These are phyloP conservation scores for Garcia nutans DNA, from an alignment of 345 rosid genomes.

Conservation along the genomic window DNA sequence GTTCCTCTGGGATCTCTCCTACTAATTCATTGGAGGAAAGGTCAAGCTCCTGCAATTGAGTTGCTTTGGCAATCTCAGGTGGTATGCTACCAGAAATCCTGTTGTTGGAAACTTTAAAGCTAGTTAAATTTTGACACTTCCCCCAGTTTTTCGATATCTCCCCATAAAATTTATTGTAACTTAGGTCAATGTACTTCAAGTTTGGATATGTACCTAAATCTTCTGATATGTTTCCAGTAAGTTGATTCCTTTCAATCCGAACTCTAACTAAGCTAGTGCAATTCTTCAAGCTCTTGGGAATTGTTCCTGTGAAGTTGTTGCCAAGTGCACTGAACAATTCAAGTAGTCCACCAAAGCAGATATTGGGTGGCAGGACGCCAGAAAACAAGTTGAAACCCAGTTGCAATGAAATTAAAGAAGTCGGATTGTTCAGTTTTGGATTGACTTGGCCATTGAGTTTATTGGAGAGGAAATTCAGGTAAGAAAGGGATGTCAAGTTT, in stretches of 20 bases:
- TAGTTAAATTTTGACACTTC: background rate
- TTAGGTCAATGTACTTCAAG: background rate
- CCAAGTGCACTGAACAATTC: background rate
- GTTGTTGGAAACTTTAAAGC: background rate
- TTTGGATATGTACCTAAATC: background rate
- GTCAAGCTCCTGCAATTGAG: background rate
- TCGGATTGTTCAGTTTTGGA: background rate
- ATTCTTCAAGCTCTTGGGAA: background rate
- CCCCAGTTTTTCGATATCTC: background rate
- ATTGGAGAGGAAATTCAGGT: background rate
- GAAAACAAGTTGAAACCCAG: background rate
- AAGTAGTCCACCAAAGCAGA: background rate
- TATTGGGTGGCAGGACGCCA: background rate
- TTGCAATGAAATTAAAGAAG: background rate
- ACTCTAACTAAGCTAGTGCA: background rate
- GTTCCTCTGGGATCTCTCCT: slow-evolving; percentile 1
- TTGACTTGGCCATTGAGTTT: background rate
- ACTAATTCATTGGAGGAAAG: background rate
- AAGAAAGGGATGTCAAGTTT: background rate
- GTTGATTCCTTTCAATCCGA: background rate
- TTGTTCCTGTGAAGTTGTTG: background rate
- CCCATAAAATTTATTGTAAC: background rate
- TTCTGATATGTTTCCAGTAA: background rate
- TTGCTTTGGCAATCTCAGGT: background rate
- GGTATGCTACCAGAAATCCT: background rate